A percentile compares a stretch with the other conserved stretches of the same genome.
phyloP scores from a whole-genome alignment of 192 early-diverging fungal species.

The Entomortierella lignicola region DNA sequence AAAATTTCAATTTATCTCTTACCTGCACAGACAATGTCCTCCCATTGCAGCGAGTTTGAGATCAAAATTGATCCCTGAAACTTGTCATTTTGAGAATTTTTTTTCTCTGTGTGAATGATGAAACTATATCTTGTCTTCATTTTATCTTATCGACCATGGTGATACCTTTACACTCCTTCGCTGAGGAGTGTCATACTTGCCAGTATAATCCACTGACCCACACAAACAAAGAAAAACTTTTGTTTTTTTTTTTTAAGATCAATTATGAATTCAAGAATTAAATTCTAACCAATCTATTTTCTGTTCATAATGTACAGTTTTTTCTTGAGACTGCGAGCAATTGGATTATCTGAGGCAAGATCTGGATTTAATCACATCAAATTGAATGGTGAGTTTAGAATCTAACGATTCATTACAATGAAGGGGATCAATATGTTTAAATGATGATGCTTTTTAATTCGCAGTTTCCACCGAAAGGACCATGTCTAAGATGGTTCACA shows the following conservation, averaged over 20 bases:
- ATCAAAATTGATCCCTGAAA: too few species aligned
- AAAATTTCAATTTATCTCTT: too few species aligned
- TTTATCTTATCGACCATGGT: constrained; percentile 57
- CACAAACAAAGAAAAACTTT: constrained; percentile 6
- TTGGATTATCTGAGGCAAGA: neutral
- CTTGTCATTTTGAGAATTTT: neutral
- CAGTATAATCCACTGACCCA: constrained; percentile 58
- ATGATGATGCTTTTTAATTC: constrained; percentile 54
- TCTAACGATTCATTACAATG: neutral
- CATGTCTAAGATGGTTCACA: constrained; percentile 44
- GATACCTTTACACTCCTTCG: constrained; percentile 55
- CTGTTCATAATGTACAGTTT: neutral
- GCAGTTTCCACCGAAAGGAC: constrained; percentile 59
- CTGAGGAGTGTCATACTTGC: constrained; percentile 59
- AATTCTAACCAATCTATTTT: constrained; percentile 7
- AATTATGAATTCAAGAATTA: too few species aligned
- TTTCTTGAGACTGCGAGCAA: neutral
- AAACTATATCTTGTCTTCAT: constrained; percentile 52
- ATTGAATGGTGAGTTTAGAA: constrained; percentile 4
- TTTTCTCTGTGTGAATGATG: constrained; percentile 50
- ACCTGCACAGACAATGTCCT: too few species aligned
- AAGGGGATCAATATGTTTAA: constrained; percentile 2
- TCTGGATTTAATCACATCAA: neutral
- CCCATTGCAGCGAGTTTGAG: too few species aligned
- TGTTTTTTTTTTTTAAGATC: neutral